phyloP scores from a whole-genome alignment of 1,284 basidiomycete species.

The Paramarasmius palmivorus region DNA sequence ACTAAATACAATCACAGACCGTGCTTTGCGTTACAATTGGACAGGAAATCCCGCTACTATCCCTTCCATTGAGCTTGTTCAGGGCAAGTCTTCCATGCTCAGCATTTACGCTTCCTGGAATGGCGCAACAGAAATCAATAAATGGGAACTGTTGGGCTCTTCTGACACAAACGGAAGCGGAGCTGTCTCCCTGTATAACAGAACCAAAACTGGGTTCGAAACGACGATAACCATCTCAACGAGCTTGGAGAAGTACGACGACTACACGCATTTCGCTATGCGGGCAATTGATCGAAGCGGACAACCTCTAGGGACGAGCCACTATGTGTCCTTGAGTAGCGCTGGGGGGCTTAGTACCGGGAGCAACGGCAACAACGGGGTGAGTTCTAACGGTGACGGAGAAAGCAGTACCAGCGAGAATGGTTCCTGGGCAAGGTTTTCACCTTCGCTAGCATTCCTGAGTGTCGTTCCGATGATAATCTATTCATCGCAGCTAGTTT shows the following conservation, averaged over 20 bases:
- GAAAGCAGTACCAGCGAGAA: too few species aligned
- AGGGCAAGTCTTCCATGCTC: background rate
- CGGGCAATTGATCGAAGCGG: conserved; percentile 3
- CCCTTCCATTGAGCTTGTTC: conserved; percentile 1
- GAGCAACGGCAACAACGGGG: too few species aligned
- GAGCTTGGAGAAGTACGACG: background rate
- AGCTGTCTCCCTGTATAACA: conserved; percentile 7
- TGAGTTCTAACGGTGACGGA: too few species aligned
- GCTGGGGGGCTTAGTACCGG: too few species aligned
- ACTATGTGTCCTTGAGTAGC: background rate
- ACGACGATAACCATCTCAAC: conserved; percentile 9
- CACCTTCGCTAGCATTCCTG: too few species aligned
- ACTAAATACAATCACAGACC: too few species aligned
- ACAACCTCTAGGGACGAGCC: conserved; percentile 4
- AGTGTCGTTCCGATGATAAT: too few species aligned
- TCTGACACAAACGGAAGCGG: background rate
- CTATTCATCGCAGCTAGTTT: too few species aligned
- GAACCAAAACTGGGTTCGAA: conserved; percentile 9
- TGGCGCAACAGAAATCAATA: conserved; percentile 5
- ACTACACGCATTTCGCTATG: conserved; percentile 8
- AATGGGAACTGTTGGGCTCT: conserved; percentile 11
- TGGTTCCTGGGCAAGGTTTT: too few species aligned
- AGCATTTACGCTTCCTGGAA: conserved; percentile 13
- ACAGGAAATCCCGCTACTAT: conserved; percentile 5
- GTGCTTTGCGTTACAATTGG: conserved; percentile 13